Evolutionary conservation across 495 filamentous ascomycete genomes (phyloP).

Genomic region (Trichoderma asperelloides): DNA sequence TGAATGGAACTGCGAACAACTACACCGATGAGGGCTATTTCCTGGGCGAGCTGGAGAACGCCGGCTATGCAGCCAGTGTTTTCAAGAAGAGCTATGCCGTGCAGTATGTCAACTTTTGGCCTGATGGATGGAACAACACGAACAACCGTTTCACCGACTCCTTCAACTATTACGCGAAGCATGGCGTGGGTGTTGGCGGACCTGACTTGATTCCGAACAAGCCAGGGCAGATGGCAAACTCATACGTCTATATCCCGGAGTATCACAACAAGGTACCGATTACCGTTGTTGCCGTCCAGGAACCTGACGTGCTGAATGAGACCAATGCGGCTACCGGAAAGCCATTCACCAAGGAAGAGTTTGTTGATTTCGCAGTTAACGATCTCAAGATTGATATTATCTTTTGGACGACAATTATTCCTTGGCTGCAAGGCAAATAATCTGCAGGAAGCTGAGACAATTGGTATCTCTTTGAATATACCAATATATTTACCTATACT

Average conservation of each 20-base stretch:
- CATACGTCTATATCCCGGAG: not conserved
- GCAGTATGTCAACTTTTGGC: constrained; percentile 3
- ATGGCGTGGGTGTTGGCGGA: not conserved
- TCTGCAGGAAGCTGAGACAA: not conserved
- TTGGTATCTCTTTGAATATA: not conserved
- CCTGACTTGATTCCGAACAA: not conserved
- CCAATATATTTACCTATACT: too few species aligned
- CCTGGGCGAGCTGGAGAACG: not conserved
- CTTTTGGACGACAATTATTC: not conserved
- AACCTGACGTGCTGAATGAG: not conserved
- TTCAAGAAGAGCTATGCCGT: not conserved
- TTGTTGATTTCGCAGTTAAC: not conserved
- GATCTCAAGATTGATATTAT: not conserved
- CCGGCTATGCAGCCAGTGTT: not conserved
- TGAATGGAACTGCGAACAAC: not conserved
- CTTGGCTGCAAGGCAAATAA: not conserved
- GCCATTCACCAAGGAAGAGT: not conserved
- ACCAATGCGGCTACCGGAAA: not conserved
- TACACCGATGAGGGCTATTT: not conserved
- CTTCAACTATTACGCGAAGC: not conserved
- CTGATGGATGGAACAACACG: not conserved
- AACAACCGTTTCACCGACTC: not conserved
- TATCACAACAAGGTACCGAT: not conserved
- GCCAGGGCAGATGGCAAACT: not conserved
- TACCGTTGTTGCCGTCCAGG: not conserved